Base-by-base conservation (phyloP, 805 yeast genomes). In the Candida namnaoensis region DNA sequence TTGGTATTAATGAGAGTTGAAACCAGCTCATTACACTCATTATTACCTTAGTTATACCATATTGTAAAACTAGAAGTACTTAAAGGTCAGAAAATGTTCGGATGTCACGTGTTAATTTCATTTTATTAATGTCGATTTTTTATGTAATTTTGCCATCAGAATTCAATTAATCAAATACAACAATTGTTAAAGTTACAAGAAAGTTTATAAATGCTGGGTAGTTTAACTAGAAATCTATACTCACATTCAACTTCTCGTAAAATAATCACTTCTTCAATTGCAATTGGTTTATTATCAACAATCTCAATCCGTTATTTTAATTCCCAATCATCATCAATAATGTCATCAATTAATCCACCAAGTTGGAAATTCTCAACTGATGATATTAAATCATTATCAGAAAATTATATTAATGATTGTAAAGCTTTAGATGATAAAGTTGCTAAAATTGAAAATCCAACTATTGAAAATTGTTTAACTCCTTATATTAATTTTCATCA, bases 311-410 rank as follows among this genome's bases (percentile, higher is more conserved):
- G 33, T 30, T 30, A 30, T 30, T 30, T 30, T 30, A 8, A 7
- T 5, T 30, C 13, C 24, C 41, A 1, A 26, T 45, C 8, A 14
- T 35, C 8, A n/a, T 39, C 33, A 11, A 9, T 12, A 30, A 30
- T 30, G 33, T 30, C 65, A 11, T 67, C 69, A 14, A 69, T 66
- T 43, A 8, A 42, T 4, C 65, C 74, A 25, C 81, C 85, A 12
- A 42, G 50, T 24, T 85, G 95, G 95, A 60, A 66, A 19, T 73
- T 69, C 48, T 68, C 85, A 6, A 72, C 86, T 1, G 73, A 66
- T 13, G 62, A 69, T 14, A 66, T 83, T 39, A 34, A 62, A 8
- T 40, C 52, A 3, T 57, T 62, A 33, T 72, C 83, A 3, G 64
- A 72, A 13, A 57, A 60, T 14, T 56, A 76, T 42, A 68, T 80